Evolutionary conservation across 352 stramenopile species (phyloP).

Genomic region (Pythium plurisporium): DNA sequence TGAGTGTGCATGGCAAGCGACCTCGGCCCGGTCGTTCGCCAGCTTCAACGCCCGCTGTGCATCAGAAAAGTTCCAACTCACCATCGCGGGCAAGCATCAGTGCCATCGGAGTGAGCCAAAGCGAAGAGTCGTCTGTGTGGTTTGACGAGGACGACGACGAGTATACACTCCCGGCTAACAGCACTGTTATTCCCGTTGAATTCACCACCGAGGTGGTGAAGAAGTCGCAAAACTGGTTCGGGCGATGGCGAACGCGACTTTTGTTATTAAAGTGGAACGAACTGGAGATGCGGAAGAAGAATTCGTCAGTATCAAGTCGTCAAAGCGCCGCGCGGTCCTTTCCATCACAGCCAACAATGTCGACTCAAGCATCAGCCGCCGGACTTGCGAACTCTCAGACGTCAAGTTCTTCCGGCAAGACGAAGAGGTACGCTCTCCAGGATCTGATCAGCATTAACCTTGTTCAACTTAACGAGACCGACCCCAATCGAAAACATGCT

Average conservation of each 20-base stretch:
- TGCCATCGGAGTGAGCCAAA: conserved; percentile 1
- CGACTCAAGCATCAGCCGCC: neutral
- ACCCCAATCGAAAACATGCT: conserved; percentile 37
- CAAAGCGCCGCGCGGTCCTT: conserved; percentile 8
- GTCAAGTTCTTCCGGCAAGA: conserved; percentile 11
- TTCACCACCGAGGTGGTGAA: conserved; percentile 54
- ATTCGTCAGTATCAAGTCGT: conserved; percentile 20
- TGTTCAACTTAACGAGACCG: conserved; percentile 45
- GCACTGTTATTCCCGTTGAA: conserved; percentile 30
- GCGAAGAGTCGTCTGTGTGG: neutral
- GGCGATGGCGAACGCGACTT: conserved; percentile 43
- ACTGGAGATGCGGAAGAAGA: conserved; percentile 44
- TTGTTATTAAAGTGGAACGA: conserved; percentile 47
- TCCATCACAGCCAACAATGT: conserved; percentile 1
- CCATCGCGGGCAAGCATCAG: neutral
- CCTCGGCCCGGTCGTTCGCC: neutral
- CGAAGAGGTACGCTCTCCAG: conserved; percentile 36
- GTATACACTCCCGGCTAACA: conserved; percentile 12
- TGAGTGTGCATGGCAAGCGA: conserved; percentile 5
- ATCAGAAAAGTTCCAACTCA: neutral
- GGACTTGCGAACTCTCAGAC: neutral
- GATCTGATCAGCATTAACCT: conserved; percentile 47
- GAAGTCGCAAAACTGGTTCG: conserved; percentile 66
- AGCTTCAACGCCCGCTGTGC: neutral
- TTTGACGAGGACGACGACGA: neutral